Conservation (phyloP, 2,329 filamentous ascomycete species). For the Pseudogymnoascus sp. region DNA sequence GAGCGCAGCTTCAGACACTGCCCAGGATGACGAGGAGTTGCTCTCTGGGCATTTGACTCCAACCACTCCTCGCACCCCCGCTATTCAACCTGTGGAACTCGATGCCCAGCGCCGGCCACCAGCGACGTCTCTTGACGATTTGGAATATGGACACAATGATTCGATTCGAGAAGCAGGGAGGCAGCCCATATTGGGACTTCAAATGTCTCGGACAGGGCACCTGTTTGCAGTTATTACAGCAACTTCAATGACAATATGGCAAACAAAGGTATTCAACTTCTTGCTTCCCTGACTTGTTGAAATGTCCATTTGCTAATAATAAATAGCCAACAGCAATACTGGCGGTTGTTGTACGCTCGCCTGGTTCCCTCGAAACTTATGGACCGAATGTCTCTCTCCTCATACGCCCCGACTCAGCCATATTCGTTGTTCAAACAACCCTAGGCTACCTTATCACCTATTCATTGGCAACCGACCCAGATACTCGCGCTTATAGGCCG, state of each 20-base stretch:
- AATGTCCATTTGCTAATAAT: conserved; percentile 12
- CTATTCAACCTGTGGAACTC: conserved; percentile 53
- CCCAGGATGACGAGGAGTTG: conserved; percentile 20
- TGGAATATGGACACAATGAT: conserved; percentile 15
- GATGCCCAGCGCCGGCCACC: conserved; percentile 33
- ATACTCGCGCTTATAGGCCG: conserved; percentile 77
- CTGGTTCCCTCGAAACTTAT: conserved; percentile 72
- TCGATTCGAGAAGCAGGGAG: conserved; percentile 28
- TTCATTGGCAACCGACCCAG: conserved; percentile 76
- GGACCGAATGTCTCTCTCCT: conserved; percentile 79
- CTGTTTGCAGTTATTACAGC: conserved; percentile 82
- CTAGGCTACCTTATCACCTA: conserved; percentile 91
- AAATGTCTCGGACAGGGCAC: conserved; percentile 72
- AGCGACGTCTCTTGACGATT: conserved; percentile 15
- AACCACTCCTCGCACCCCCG: conserved; percentile 48
- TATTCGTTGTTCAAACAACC: conserved; percentile 83
- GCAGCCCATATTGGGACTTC: conserved; percentile 67
- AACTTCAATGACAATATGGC: conserved; percentile 88
- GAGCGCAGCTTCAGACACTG: conserved; percentile 22
- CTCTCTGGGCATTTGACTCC: conserved; percentile 21
- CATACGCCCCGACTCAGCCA: conserved; percentile 83
- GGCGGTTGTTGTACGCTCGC: conserved; percentile 76
- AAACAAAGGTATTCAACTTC: conserved; percentile 66
- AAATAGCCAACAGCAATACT: conserved; percentile 78
- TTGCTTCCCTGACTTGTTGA: not conserved